These are phyloP conservation scores for Amauroascus verrucosus DNA, from an alignment of 2,329 filamentous ascomycete species.

Conservation along the genomic window DNA sequence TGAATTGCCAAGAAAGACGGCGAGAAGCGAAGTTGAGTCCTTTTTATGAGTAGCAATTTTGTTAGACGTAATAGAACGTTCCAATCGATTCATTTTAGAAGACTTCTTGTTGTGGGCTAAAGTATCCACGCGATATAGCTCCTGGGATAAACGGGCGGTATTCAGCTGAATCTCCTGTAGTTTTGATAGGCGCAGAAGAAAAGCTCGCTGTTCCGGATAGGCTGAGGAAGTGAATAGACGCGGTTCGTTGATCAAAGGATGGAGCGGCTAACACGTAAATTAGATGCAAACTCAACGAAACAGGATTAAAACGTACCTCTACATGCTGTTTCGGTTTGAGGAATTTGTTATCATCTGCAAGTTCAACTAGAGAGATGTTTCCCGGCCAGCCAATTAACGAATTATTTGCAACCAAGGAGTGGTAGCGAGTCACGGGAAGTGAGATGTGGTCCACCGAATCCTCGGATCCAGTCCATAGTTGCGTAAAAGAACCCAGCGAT, in stretches of 20 bases:
- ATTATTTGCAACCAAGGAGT: slow-evolving; percentile 24
- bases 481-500: slow-evolving; percentile 21
- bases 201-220: slow-evolving; percentile 17
- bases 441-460: slow-evolving; percentile 8
- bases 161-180: slow-evolving; percentile 32
- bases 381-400: slow-evolving; percentile 16
- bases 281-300: slow-evolving; percentile 7
- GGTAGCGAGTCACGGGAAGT: slow-evolving; percentile 24
- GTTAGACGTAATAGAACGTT: slow-evolving; percentile 33
- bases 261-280: slow-evolving; percentile 27
- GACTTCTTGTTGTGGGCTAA: slow-evolving; percentile 29
- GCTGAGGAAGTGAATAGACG: slow-evolving; percentile 21
- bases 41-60: slow-evolving; percentile 34
- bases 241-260: slow-evolving; percentile 35
- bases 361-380: slow-evolving; percentile 15
- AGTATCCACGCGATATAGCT: slow-evolving; percentile 25
- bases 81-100: slow-evolving; percentile 34
- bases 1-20: slow-evolving; percentile 30
- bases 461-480: slow-evolving; percentile 6
- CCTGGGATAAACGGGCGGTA: slow-evolving; percentile 28
- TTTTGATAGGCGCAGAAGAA: slow-evolving; percentile 24
- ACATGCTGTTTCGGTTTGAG: neutral
- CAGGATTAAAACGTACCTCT: slow-evolving; percentile 14
- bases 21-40: slow-evolving; percentile 33
- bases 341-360: slow-evolving; percentile 3